Percentiles rank a stretch among this genome's conserved stretches.
These are phyloP conservation scores for Carex parvula DNA, from an alignment of 176 grass and related monocot species.

Conservation along the genomic window DNA sequence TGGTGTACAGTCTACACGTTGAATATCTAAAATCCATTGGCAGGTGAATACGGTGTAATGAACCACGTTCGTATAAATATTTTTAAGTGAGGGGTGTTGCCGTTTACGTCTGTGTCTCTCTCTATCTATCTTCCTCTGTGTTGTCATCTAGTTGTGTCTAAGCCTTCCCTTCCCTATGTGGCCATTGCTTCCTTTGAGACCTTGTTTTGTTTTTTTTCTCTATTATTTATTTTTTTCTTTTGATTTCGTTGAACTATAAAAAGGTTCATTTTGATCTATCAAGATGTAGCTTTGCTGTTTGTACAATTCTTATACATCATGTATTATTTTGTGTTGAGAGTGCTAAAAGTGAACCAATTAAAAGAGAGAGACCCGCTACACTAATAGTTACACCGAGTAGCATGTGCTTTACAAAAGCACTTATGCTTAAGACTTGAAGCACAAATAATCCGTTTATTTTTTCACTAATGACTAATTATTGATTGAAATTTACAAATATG, in stretches of 20 bases:
- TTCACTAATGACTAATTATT: not conserved
- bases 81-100: not conserved
- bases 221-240: not conserved
- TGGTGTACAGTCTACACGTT: not conserved
- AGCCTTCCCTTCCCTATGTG: not conserved
- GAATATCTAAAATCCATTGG: not conserved
- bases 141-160: not conserved
- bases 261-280: not conserved
- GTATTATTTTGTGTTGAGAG: not conserved
- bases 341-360: not conserved
- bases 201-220: not conserved
- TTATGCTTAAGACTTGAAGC: not conserved
- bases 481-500: not conserved
- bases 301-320: not conserved
- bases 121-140: constrained; percentile 4
- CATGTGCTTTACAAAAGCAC: not conserved
- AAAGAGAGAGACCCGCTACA: not conserved
- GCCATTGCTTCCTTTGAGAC: not conserved
- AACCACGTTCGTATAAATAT: not conserved
- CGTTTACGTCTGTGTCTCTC: constrained; percentile 24
- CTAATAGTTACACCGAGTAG: not conserved
- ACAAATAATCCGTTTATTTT: constrained; percentile 7
- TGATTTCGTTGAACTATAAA: not conserved
- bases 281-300: not conserved
- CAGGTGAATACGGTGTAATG: not conserved